phyloP scores from a whole-genome alignment of 2,329 filamentous ascomycete genomes.

The Byssochlamys sp. region DNA sequence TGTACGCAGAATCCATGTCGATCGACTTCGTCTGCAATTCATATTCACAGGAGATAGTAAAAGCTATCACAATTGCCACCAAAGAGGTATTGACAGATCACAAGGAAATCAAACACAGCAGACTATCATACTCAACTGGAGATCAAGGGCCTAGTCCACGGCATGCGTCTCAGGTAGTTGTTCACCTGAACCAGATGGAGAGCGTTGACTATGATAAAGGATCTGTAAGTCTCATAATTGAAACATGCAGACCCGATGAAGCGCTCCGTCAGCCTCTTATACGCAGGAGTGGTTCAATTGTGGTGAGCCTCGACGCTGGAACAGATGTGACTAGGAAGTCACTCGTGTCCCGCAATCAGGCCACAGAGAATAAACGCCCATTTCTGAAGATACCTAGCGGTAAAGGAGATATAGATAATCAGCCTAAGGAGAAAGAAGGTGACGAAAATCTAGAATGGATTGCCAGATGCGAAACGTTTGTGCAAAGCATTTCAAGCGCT shows the following conservation, averaged over 20 bases:
- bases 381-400: not conserved
- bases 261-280: not conserved
- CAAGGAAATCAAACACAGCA: not conserved
- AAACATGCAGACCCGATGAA: not conserved
- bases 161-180: not conserved
- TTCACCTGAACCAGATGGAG: not conserved
- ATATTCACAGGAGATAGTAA: constrained; percentile 6
- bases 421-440: not conserved
- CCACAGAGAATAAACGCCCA: not conserved
- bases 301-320: not conserved
- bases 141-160: not conserved
- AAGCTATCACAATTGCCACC: not conserved
- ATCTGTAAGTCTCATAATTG: not conserved
- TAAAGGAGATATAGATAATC: not conserved
- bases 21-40: constrained; percentile 5
- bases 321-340: not conserved
- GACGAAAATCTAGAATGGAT: not conserved
- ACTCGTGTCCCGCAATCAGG: not conserved
- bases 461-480: too few species aligned
- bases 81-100: not conserved
- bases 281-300: not conserved
- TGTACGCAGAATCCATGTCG: not conserved
- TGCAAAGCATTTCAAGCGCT: not conserved
- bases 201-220: not conserved
- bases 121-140: not conserved